These are phyloP conservation scores for Tricholoma flavovirens DNA, from an alignment of 768 basidiomycete genomes.

Conservation along the genomic window DNA sequence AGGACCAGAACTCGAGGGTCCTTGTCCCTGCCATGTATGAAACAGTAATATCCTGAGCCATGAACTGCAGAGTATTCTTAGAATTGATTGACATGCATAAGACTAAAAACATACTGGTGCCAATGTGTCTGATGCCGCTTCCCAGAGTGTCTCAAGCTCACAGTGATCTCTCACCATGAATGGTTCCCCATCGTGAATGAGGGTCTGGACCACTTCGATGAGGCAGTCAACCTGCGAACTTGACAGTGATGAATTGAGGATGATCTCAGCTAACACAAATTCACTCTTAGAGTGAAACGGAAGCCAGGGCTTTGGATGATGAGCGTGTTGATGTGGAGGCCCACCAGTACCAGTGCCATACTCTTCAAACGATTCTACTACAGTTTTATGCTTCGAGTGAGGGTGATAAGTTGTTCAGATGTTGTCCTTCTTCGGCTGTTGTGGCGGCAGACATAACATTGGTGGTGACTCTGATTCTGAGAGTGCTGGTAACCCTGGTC, in stretches of 20 bases:
- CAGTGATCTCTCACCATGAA: background rate
- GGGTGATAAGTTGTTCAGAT: slow-evolving; percentile 3
- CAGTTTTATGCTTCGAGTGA: background rate
- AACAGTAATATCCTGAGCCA: background rate
- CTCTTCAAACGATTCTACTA: background rate
- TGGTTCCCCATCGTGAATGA: background rate
- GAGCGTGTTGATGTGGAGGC: background rate
- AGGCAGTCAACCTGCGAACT: background rate
- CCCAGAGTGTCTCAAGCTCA: background rate
- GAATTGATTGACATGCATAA: background rate
- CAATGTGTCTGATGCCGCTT: background rate
- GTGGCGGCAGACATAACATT: background rate
- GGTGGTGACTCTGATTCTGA: background rate
- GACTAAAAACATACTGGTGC: background rate
- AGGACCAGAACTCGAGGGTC: slow-evolving; percentile 13
- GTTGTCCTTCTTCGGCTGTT: background rate
- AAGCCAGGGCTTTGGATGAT: slow-evolving; percentile 1
- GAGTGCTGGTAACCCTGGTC: background rate
- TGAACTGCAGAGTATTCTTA: background rate
- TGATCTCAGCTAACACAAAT: background rate
- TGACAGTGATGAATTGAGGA: background rate
- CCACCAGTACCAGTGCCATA: background rate
- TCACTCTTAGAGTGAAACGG: background rate
- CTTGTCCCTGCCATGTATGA: background rate
- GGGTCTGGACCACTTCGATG: background rate